Evolutionary conservation across 2,329 filamentous ascomycete species (phyloP).

Genomic region (Hypocrella siamensis): DNA sequence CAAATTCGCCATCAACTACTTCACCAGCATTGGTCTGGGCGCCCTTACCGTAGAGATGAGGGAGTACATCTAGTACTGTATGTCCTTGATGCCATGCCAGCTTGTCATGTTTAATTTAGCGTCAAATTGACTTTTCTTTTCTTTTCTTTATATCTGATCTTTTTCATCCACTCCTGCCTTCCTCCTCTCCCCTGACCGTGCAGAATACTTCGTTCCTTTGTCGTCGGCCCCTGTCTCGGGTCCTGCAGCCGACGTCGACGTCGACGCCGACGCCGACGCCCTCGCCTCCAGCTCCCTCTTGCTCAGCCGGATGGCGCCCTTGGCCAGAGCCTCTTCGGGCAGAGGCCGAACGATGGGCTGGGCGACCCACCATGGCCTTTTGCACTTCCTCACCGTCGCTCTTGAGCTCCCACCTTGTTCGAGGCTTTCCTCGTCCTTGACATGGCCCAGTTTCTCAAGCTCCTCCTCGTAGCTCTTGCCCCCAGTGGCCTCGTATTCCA

Average conservation of each 20-base stretch:
- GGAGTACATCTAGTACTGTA: slow-evolving; percentile 77
- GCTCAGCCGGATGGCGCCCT: slow-evolving; percentile 58
- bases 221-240: slow-evolving; percentile 9
- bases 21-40: slow-evolving; percentile 95
- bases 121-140: too few relatives aligned
- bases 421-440: slow-evolving; percentile 13
- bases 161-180: too few relatives aligned
- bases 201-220: too few relatives aligned
- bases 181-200: too few relatives aligned
- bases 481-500: slow-evolving; percentile 44
- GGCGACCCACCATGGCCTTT: slow-evolving; percentile 76
- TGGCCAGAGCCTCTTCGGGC: slow-evolving; percentile 73
- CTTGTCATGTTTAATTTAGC: too few relatives aligned
- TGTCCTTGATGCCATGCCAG: slow-evolving; percentile 56
- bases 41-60: slow-evolving; percentile 89
- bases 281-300: slow-evolving; percentile 42
- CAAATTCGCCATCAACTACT: slow-evolving; percentile 97
- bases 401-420: slow-evolving; percentile 44
- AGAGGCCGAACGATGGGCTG: slow-evolving; percentile 78
- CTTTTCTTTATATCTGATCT: too few relatives aligned
- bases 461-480: slow-evolving; percentile 33
- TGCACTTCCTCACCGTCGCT: slow-evolving; percentile 55
- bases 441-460: slow-evolving; percentile 8
- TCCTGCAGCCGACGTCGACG: slow-evolving; percentile 21
- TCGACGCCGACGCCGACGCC: slow-evolving; percentile 13